Conservation (phyloP, 2,329 filamentous ascomycete genomes). For the Fusarium brachygibbosum region DNA sequence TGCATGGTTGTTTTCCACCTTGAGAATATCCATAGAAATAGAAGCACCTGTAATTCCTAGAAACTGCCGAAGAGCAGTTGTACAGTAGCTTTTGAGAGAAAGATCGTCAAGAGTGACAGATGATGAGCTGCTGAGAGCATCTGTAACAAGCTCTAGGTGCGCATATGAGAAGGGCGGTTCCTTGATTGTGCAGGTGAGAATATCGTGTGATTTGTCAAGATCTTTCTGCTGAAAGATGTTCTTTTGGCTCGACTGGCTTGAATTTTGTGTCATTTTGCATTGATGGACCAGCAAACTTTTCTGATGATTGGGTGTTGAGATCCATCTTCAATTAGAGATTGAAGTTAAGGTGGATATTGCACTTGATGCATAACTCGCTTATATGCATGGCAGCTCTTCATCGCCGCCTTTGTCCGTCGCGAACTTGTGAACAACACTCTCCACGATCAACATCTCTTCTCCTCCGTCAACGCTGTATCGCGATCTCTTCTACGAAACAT, state of each 20-base stretch:
- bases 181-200: slow-evolving; percentile 66
- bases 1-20: slow-evolving; percentile 66
- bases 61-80: slow-evolving; percentile 74
- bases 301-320: slow-evolving; percentile 3
- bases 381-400: slow-evolving; percentile 37
- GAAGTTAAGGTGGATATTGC: slow-evolving; percentile 16
- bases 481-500: neutral
- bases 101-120: slow-evolving; percentile 67
- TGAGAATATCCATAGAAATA: slow-evolving; percentile 78
- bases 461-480: neutral
- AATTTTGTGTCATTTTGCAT: slow-evolving; percentile 43
- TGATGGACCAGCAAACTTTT: neutral
- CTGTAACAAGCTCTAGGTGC: slow-evolving; percentile 64
- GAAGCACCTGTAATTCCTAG: slow-evolving; percentile 77
- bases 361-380: slow-evolving; percentile 40
- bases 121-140: slow-evolving; percentile 38
- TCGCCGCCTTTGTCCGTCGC: slow-evolving; percentile 33
- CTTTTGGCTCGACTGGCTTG: slow-evolving; percentile 39
- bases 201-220: slow-evolving; percentile 60
- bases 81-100: slow-evolving; percentile 73
- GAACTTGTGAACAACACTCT: slow-evolving; percentile 21
- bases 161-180: slow-evolving; percentile 68
- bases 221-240: slow-evolving; percentile 51
- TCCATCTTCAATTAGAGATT: slow-evolving; percentile 26
- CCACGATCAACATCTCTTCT: neutral